Evolutionary conservation across 306 rosid species (phyloP), one percentile per base, ranked within the genome.

Genomic region (Acacia melanoxylon): DNA sequence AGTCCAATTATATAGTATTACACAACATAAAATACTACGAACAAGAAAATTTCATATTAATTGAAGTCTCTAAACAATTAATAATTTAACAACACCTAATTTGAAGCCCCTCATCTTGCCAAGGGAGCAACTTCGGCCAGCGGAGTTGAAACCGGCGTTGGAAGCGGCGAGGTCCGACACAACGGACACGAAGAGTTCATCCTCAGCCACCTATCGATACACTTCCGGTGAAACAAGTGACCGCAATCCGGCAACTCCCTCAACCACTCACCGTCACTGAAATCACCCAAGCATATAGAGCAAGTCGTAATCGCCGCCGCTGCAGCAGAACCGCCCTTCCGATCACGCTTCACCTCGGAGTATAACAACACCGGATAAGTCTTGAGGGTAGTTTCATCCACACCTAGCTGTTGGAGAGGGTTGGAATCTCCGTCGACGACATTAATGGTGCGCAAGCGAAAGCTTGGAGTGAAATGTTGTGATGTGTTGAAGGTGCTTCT

Each of bases 281-380:
- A 89, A 72, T 91, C 92, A 25, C 61, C 82, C 79, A 91, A 87
- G 52, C 92, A 91, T 40, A 91, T 85, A 7, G 90, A 81, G 77
- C 95, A 91, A 56, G 54, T 41, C 0, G 83, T 48, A 4, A 17
- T 6, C 48, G 48, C 48, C 46, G 12, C 45, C 51, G 15, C 51
- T 16, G 15, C 17, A 4, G 31, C 14, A 4, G 31, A 17, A 68
- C n/a, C 29, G 0, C 16, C 48, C 13, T 67, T 67, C 5, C 14
- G 45, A 33, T 35, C 51, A 1, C 12, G 72, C 75, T 85, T 89
- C 3, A 71, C 83, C 49, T 91, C 75, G 0, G 93, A 86, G 31
- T 78, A 86, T 22, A 74, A 49, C 19, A 89, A 7, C 75, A 61
- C 54, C 0, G 91, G 95, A 49, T 70, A 88, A 31, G 79, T 75